Percentiles rank a stretch among this genome's conserved stretches.
Conservation (phyloP, 257 asterid species). For the Solanum raphanifolium region DNA sequence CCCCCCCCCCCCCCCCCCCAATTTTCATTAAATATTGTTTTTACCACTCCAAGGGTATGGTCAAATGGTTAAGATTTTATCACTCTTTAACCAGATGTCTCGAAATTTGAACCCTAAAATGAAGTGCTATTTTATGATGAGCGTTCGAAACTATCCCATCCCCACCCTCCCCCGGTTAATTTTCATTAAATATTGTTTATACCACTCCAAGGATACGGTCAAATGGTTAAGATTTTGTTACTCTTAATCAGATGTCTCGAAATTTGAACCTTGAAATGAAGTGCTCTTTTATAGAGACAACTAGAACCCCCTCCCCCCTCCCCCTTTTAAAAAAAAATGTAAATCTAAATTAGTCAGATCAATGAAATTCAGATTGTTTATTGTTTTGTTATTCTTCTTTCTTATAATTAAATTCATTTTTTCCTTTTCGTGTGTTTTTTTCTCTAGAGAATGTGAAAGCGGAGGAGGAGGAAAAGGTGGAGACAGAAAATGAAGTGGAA, state of each 20-base stretch:
- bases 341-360: background rate
- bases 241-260: background rate
- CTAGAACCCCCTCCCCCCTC: too few species aligned
- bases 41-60: background rate
- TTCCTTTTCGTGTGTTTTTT: background rate
- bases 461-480: too few species aligned
- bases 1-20: too few species aligned
- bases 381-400: background rate
- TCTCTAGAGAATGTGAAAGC: background rate
- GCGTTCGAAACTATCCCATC: background rate
- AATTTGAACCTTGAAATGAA: background rate
- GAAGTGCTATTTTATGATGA: background rate
- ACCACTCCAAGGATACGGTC: background rate
- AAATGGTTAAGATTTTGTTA: background rate
- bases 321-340: rapidly evolving
- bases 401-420: background rate
- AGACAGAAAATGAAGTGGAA: background rate
- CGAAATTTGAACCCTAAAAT: background rate
- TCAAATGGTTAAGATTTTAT: background rate
- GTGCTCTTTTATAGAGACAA: background rate
- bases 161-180: background rate
- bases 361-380: background rate
- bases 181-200: background rate
- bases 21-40: background rate
- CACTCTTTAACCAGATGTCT: background rate